Percentiles rank a stretch among this genome's conserved stretches.
These are phyloP conservation scores for Botryotinia convoluta DNA, from an alignment of 2,329 filamentous ascomycete species.

Conservation along the genomic window DNA sequence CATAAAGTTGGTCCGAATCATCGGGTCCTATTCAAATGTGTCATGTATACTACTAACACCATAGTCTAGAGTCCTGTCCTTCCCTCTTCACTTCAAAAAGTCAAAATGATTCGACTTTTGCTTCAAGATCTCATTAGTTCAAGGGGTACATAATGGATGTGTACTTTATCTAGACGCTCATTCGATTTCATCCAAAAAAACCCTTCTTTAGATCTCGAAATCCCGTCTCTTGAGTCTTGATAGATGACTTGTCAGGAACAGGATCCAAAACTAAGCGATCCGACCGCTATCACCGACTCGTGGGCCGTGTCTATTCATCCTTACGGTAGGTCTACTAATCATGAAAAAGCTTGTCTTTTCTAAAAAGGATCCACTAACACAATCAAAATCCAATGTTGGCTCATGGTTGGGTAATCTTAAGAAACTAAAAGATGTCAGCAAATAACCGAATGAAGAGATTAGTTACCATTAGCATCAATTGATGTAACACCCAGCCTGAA, in stretches of 20 bases:
- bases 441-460: neutral
- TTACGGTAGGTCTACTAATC: neutral
- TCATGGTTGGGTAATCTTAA: neutral
- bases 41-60: neutral
- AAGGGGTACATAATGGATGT: neutral
- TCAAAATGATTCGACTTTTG: neutral
- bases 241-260: constrained; percentile 3
- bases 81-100: neutral
- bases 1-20: neutral
- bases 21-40: neutral
- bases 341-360: neutral
- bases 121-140: neutral
- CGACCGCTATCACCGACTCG: neutral
- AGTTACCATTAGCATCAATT: neutral
- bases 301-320: constrained; percentile 1
- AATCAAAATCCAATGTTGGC: neutral
- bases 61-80: neutral
- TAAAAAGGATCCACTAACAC: neutral
- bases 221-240: neutral
- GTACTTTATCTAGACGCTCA: neutral
- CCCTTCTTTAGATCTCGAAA: neutral
- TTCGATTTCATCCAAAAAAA: neutral
- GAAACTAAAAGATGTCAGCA: neutral
- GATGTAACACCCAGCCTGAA: neutral
- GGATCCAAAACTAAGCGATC: neutral